Evolutionary conservation across 768 basidiomycete species (phyloP).

Genomic region (Cyclocybe cylindracea): DNA sequence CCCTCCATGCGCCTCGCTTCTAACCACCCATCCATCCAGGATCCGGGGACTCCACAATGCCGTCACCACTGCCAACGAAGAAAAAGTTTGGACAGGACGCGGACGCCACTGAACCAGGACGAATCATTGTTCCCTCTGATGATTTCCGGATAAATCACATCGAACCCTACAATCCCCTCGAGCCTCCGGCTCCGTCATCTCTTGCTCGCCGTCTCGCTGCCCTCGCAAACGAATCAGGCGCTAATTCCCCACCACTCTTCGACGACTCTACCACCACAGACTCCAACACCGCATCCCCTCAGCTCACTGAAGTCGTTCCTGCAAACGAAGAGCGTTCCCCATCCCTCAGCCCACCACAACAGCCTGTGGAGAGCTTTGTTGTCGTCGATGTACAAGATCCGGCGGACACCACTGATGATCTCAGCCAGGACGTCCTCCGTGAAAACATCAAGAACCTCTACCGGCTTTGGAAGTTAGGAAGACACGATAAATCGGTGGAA

Average conservation of each 20-base stretch:
- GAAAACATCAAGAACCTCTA: slow-evolving; percentile 59
- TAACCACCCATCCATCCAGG: slow-evolving; percentile 39
- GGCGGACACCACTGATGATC: slow-evolving; percentile 6
- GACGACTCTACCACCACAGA: slow-evolving; percentile 16
- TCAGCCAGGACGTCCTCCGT: slow-evolving; percentile 41
- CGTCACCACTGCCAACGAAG: slow-evolving; percentile 44
- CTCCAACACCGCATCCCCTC: slow-evolving; percentile 15
- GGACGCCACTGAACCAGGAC: slow-evolving; percentile 20
- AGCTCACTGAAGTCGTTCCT: slow-evolving; percentile 6
- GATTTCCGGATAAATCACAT: slow-evolving; percentile 27
- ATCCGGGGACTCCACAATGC: slow-evolving; percentile 70
- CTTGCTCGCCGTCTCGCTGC: slow-evolving; percentile 43
- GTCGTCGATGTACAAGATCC: slow-evolving; percentile 5
- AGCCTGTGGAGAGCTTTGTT: slow-evolving; percentile 8
- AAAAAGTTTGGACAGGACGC: slow-evolving; percentile 18
- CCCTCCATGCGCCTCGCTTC: not conserved
- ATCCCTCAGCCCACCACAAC: slow-evolving; percentile 1
- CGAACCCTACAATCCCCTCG: slow-evolving; percentile 39
- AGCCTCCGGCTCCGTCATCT: slow-evolving; percentile 40
- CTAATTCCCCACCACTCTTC: slow-evolving; percentile 16
- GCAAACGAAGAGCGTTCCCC: slow-evolving; percentile 12
- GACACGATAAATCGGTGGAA: slow-evolving; percentile 13
- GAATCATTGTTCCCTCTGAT: slow-evolving; percentile 32
- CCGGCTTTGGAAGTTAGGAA: slow-evolving; percentile 55
- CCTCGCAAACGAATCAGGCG: slow-evolving; percentile 25